Conservation (phyloP, 768 basidiomycete species). For the Tephrocybe sp. region DNA sequence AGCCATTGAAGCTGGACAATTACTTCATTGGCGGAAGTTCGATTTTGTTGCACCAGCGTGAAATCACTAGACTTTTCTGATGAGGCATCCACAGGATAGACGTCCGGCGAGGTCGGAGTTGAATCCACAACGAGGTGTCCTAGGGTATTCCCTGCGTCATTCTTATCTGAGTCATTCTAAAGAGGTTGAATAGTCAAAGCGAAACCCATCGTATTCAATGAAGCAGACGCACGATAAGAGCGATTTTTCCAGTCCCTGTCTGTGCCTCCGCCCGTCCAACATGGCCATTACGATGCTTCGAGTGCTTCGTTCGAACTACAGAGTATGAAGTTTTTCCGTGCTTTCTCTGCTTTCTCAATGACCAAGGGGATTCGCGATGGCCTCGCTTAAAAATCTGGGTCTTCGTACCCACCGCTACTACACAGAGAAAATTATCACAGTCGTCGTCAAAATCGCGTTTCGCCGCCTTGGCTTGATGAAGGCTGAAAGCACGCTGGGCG, state of each 20-base stretch:
- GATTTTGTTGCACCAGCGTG: slow-evolving; percentile 29
- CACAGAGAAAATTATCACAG: neutral
- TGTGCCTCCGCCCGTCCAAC: neutral
- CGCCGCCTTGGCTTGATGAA: slow-evolving; percentile 3
- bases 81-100: slow-evolving; percentile 47
- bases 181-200: neutral
- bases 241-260: slow-evolving; percentile 38
- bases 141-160: slow-evolving; percentile 6
- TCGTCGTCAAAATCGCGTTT: slow-evolving; percentile 1
- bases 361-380: slow-evolving; percentile 10
- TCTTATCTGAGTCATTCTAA: slow-evolving; percentile 9
- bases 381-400: neutral
- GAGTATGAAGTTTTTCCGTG: slow-evolving; percentile 15
- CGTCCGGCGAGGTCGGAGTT: neutral
- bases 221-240: slow-evolving; percentile 43
- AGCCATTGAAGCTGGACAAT: slow-evolving; percentile 38
- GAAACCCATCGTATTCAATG: neutral
- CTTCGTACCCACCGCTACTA: neutral
- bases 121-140: slow-evolving; percentile 19
- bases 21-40: slow-evolving; percentile 7
- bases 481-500: neutral
- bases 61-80: slow-evolving; percentile 43
- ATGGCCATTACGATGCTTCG: neutral
- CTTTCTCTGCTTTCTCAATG: slow-evolving; percentile 20
- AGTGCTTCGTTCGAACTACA: slow-evolving; percentile 12